Base-by-base conservation (phyloP, 371 early-diverging fungal genomes). In the Rhizomucor pusillus region DNA sequence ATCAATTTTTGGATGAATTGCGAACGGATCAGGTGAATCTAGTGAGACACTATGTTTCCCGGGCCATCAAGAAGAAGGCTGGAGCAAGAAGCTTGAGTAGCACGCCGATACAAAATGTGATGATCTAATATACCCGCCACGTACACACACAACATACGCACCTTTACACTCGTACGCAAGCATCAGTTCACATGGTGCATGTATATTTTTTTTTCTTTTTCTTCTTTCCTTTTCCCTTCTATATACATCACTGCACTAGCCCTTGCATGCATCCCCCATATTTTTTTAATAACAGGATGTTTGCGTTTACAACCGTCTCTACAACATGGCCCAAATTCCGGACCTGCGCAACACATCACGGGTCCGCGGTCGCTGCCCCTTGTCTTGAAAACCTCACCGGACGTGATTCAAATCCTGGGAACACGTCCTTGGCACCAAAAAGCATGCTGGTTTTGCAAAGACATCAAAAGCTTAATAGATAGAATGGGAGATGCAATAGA, bases 21-120 rank as follows among this genome's bases (percentile, higher is more conserved):
- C 54, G 79, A 39, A 67, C 66, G 24, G 79, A 79, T 54, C 79
- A 79, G 50, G 29, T 66, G 25, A 71, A 66, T 45, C 41, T 79
- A 36, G 57, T 79, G 20, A 60, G 54, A 22, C 71, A 73, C 33
- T 79, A 79, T 63, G 69, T 66, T 23, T 55, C 67, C n/a, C 75
- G 73, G 54, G 60, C 76, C 13, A 47, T 67, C 19, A 71, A 71
- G 52, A 72, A 69, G 59, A 71, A 71, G 35, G 56, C 67, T 2
- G 66, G 65, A 37, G 56, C 67, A 47, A 69, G 66, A 20, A 67
- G 63, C 35, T 62, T 66, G n/a, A 63, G 70, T 36, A 63, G 66
- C 47, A 58, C 59, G 29, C 64, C 56, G 33, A 43, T 50, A n/a
- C 55, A 55, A 25, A 29, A n/a, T 55, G 47, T 55, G 37, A 55